A percentile compares a stretch with the other conserved stretches of the same genome.
Conservation (phyloP, 1,139 yeast genomes). For the Zygosaccharomyces pseudobailii region DNA sequence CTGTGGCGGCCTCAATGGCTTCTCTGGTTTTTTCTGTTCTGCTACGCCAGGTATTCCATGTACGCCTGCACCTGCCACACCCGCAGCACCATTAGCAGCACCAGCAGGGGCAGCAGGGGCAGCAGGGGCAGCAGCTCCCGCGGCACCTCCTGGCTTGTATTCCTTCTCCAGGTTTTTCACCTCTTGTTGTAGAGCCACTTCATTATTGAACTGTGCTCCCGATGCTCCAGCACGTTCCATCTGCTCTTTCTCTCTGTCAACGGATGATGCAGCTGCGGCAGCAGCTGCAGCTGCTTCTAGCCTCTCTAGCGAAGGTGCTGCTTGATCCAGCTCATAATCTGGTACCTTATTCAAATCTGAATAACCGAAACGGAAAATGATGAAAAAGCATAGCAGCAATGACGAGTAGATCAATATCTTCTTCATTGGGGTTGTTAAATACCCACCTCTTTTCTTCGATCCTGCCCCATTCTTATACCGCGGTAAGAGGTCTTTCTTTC, state of each 20-base stretch:
- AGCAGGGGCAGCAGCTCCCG: slow-evolving; percentile 5
- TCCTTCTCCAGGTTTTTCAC: slow-evolving; percentile 28
- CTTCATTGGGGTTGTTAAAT: slow-evolving; percentile 44
- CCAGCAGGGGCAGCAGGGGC: slow-evolving; percentile 4
- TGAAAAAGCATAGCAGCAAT: slow-evolving; percentile 32
- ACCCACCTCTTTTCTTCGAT: slow-evolving; percentile 11
- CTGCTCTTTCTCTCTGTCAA: not conserved
- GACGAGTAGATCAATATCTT: slow-evolving; percentile 37
- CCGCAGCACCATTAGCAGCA: slow-evolving; percentile 5
- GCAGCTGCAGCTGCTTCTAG: slow-evolving; percentile 1
- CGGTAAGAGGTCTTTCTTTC: slow-evolving; percentile 33
- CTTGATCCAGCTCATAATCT: slow-evolving; percentile 24
- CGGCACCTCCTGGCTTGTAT: slow-evolving; percentile 11
- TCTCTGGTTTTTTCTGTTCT: slow-evolving; percentile 12
- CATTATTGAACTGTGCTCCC: slow-evolving; percentile 28
- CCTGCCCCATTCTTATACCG: slow-evolving; percentile 22
- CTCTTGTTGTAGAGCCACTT: slow-evolving; percentile 35
- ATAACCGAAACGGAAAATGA: slow-evolving; percentile 29
- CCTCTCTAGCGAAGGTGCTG: slow-evolving; percentile 10
- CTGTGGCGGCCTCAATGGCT: slow-evolving; percentile 14
- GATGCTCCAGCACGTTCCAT: slow-evolving; percentile 2
- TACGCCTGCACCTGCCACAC: not conserved
- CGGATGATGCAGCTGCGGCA: slow-evolving; percentile 1
- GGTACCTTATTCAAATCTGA: slow-evolving; percentile 19
- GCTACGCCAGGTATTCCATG: slow-evolving; percentile 2